Base-by-base conservation (phyloP, 2,329 filamentous ascomycete species). In the Diaporthe caulivora region DNA sequence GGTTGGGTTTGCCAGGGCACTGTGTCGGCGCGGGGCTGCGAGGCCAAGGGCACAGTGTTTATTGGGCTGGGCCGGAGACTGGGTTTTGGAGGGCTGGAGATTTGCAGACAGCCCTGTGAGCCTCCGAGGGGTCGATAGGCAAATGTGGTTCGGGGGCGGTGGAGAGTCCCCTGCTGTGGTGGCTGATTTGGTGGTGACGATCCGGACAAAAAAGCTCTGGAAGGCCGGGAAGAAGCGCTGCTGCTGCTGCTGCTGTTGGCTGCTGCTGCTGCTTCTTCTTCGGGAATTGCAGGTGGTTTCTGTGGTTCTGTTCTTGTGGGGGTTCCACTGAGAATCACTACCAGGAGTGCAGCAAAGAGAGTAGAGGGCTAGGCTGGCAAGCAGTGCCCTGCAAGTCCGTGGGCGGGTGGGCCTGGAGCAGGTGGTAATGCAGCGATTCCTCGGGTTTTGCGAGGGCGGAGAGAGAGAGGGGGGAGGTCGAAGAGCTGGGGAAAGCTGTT, bases 41-140 rank as follows among this genome's bases (percentile, higher is more conserved):
- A 8, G 44, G 62, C 47, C 24, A 31, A 34, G 47, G 5, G 47
- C 62, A 67, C 62, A 67, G 62, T 67, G 18, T 18, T 31, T 8
- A 40, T 67, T 67, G 44, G 47, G 47, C 4, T 9, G n/a, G 47
- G 31, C 47, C 62, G 62, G 62, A 67, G 49, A 67, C 62, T 67
- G 62, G 31, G 47, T 67, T 67, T 67, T 40, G 34, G 44, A 67
- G 31, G 21, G 44, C 62, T 67, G 62, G 62, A 67, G 62, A 67
- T 67, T 67, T 67, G 47, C 44, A 67, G 47, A 53, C 62, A 67
- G 62, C 62, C 62, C 62, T 67, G 62, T 67, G 62, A 67, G 62
- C 31, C 62, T 67, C 62, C 62, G 47, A 67, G 47, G 47, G 15
- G 62, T 53, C 58, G 58, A 62, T 13, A 24, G 58, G 29, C n/a